phyloP scores from a whole-genome alignment of 2,329 filamentous ascomycete genomes.

The Metarhizium sp. region DNA sequence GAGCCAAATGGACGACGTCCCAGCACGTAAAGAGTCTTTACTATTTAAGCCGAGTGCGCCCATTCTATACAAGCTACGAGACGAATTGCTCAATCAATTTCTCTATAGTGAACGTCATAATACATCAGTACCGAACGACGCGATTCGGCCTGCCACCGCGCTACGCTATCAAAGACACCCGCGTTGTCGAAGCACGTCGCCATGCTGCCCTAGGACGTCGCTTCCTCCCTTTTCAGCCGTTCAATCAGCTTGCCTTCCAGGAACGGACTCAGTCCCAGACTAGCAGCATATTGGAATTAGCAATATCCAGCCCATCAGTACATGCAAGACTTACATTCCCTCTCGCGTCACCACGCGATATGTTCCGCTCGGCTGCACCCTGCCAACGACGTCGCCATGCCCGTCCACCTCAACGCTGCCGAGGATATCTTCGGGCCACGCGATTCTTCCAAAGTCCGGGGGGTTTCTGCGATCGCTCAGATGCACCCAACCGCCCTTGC shows the following conservation, averaged over 20 bases:
- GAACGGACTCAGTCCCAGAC: constrained; percentile 29
- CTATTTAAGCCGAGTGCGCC: no score
- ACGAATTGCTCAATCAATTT: no score
- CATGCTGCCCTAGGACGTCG: no score
- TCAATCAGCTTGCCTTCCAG: constrained; percentile 32
- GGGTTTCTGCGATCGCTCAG: constrained; percentile 55
- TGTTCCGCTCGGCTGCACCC: constrained; percentile 50
- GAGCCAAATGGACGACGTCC: no score
- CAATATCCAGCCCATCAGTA: not conserved
- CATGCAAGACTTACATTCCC: constrained; percentile 48
- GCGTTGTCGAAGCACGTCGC: no score
- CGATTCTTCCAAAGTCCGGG: constrained; percentile 58
- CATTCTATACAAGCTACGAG: no score
- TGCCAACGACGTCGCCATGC: constrained; percentile 46
- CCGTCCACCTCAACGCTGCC: constrained; percentile 57
- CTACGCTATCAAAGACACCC: no score
- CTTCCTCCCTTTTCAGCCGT: not conserved
- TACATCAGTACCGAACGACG: not conserved
- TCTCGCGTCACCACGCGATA: constrained; percentile 57
- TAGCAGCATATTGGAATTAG: constrained; percentile 13
- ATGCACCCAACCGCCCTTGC: constrained; percentile 54
- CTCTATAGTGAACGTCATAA: no score
- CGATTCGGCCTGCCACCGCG: no score
- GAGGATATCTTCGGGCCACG: constrained; percentile 61
- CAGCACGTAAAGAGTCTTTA: no score